Evolutionary conservation across 1,139 yeast genomes (phyloP).

Genomic region (Yamadazyma triangularis): DNA sequence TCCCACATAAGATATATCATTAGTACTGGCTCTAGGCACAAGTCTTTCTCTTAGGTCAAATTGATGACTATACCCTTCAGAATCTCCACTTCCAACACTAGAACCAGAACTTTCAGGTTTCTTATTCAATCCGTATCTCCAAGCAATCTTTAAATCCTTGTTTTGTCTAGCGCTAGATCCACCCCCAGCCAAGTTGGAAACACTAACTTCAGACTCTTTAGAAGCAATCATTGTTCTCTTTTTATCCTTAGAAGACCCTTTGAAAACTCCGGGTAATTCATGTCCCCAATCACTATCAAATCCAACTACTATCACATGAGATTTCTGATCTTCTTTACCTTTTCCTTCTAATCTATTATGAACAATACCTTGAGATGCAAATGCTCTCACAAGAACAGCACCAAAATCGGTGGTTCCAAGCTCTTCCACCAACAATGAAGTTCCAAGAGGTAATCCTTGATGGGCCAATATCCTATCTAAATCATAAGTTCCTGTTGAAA

Average conservation of each 20-base stretch:
- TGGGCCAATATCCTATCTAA: slow-evolving; percentile 74
- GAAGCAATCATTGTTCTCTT: slow-evolving; percentile 55
- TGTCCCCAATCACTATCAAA: slow-evolving; percentile 57
- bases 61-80: slow-evolving; percentile 60
- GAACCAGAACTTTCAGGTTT: slow-evolving; percentile 17
- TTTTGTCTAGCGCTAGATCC: slow-evolving; percentile 14
- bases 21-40: slow-evolving; percentile 59
- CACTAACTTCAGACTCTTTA: slow-evolving; percentile 62
- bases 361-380: slow-evolving; percentile 74
- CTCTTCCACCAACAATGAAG: slow-evolving; percentile 70
- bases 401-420: slow-evolving; percentile 87
- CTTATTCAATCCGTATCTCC: slow-evolving; percentile 73
- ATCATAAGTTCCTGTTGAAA: slow-evolving; percentile 74
- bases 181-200: slow-evolving; percentile 54
- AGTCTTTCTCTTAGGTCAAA: slow-evolving; percentile 73
- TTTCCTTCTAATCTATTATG: slow-evolving; percentile 65
- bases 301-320: slow-evolving; percentile 70
- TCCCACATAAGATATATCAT: slow-evolving; percentile 58
- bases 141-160: slow-evolving; percentile 71
- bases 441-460: slow-evolving; percentile 82
- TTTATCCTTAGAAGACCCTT: slow-evolving; percentile 65
- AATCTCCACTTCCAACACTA: slow-evolving; percentile 12
- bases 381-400: slow-evolving; percentile 64
- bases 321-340: slow-evolving; percentile 28
- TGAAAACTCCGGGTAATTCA: slow-evolving; percentile 76